A percentile compares a stretch with the other conserved stretches of the same genome.
Evolutionary conservation across 371 early-diverging fungal genomes (phyloP).

Genomic region (Apophysomyces trapeziformis): DNA sequence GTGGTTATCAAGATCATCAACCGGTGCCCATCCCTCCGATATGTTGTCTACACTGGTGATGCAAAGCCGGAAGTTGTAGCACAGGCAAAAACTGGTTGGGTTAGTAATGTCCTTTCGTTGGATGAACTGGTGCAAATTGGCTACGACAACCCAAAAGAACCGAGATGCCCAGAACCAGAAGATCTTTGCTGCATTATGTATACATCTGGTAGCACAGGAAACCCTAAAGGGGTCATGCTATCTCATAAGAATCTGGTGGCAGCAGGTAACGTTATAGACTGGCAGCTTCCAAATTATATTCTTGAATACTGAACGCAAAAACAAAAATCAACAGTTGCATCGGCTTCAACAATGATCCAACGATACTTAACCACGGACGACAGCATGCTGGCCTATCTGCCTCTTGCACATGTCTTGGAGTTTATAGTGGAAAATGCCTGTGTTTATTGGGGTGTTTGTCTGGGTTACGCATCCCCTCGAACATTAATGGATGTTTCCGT

Average conservation of each 20-base stretch:
- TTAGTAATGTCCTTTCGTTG: slow-evolving; percentile 28
- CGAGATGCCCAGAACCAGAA: slow-evolving; percentile 69
- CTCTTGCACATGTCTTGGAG: slow-evolving; percentile 91
- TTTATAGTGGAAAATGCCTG: slow-evolving; percentile 74
- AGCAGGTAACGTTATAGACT: slow-evolving; percentile 44
- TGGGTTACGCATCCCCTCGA: slow-evolving; percentile 75
- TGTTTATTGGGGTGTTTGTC: slow-evolving; percentile 68
- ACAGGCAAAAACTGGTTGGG: slow-evolving; percentile 32
- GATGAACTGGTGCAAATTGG: slow-evolving; percentile 74
- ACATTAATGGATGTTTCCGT: slow-evolving; percentile 72
- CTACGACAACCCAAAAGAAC: slow-evolving; percentile 60
- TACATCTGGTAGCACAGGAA: slow-evolving; percentile 94
- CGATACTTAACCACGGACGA: slow-evolving; percentile 45
- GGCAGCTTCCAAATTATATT: not conserved
- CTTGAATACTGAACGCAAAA: too few relatives aligned
- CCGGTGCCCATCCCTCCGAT: slow-evolving; percentile 62
- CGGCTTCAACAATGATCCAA: slow-evolving; percentile 48
- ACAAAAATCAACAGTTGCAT: slow-evolving; percentile 47
- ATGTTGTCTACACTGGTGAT: slow-evolving; percentile 79
- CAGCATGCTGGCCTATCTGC: slow-evolving; percentile 84
- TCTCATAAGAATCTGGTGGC: slow-evolving; percentile 86
- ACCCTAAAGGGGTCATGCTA: slow-evolving; percentile 89
- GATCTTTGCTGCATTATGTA: slow-evolving; percentile 94
- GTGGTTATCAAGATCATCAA: slow-evolving; percentile 64
- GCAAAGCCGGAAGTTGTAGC: slow-evolving; percentile 56